Conservation (phyloP, 306 rosid species). For the Cicer pinnatifidum region DNA sequence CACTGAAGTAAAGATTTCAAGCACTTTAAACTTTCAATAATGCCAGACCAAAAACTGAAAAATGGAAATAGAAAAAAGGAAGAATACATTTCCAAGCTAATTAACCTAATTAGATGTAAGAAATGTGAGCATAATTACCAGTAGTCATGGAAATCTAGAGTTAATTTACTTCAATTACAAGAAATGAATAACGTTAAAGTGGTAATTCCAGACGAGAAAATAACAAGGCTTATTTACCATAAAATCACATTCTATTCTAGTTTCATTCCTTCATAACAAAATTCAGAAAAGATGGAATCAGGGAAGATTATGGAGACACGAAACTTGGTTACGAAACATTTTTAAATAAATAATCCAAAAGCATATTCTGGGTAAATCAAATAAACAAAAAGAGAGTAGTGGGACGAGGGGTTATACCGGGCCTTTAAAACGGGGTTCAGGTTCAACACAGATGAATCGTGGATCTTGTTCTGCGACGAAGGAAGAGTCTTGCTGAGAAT, state of each 20-base stretch:
- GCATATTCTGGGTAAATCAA: conserved; percentile 24
- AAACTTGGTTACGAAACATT: no score
- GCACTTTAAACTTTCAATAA: neutral
- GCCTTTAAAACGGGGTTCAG: conserved; percentile 78
- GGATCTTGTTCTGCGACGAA: conserved; percentile 47
- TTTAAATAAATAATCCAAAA: neutral
- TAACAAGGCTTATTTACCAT: conserved; percentile 6
- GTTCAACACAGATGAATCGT: conserved; percentile 79
- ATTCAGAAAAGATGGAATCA: neutral
- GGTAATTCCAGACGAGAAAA: conserved; percentile 16
- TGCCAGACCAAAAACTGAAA: neutral
- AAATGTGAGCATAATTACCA: conserved; percentile 12
- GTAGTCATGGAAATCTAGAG: neutral
- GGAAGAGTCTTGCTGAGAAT: conserved; percentile 52
- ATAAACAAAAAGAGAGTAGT: neutral
- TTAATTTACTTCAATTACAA: conserved; percentile 24
- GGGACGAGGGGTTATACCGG: conserved; percentile 53
- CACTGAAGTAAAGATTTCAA: conserved; percentile 10
- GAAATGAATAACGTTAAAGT: neutral
- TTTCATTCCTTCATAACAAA: neutral
- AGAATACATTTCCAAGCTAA: conserved; percentile 10
- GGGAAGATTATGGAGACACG: no score
- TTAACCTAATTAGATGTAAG: neutral
- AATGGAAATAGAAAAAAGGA: neutral
- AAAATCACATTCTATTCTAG: neutral